Evolutionary conservation across 139 green algal species (phyloP), one percentile per base, ranked within the genome.

Genomic region (Deuterostichococcus epilithicus): DNA sequence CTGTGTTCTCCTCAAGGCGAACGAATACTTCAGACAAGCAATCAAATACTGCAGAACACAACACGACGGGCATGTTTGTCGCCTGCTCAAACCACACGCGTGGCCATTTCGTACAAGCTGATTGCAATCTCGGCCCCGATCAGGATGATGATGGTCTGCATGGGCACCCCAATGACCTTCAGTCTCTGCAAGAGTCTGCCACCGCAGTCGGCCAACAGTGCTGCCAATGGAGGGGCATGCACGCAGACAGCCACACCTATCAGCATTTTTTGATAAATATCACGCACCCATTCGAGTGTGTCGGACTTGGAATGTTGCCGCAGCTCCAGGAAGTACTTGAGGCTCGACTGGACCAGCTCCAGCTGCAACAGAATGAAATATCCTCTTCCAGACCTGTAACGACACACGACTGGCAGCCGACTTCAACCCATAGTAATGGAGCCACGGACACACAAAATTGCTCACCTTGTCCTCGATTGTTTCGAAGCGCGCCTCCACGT

Each of bases 81-180:
- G n/a, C n/a, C n/a, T n/a, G n/a, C 37, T n/a, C 70, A 42, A 32
- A 76, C 37, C 4, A 66, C 71, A 39, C 77, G 77, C 37, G 5
- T 38, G 39, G 36, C 75, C 30, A 91, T 78, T 47, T 92, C 82
- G 69, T 84, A 89, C 8, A 92, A 73, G 33, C 80, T 81, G 37
- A 92, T 72, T 35, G 70, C 75, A 67, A 92, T 92, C 73, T 92
- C 88, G 25, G 70, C 79, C 5, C 70, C 83, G 33, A 92, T 92
- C 2, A 92, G 83, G 20, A 88, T 52, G 74, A 87, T 82, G 68
- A 87, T 87, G 39, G 80, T 81, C 52, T 63, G 52, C 68, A 59
- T 10, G 68, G 68, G n/a, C 30, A 44, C 36, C 33, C 36, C 68
- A 58, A 28, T 28, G 5, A 18, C 20, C 58, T 10, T 32, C 6